phyloP scores from a whole-genome alignment of 2,329 filamentous ascomycete genomes.

The Verticillium isaacii region DNA sequence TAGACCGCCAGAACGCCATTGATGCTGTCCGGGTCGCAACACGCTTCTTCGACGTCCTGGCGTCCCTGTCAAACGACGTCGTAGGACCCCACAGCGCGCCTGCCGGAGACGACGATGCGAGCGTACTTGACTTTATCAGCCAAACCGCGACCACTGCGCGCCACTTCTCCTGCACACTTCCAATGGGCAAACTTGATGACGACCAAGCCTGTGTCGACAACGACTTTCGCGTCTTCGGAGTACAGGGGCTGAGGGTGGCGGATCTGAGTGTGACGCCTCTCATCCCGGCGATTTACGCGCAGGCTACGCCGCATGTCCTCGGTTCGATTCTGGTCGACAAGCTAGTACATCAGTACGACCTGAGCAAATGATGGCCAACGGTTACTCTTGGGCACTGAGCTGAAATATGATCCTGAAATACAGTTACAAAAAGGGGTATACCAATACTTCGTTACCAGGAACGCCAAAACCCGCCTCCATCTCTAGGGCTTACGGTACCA shows the following conservation, averaged over 20 bases:
- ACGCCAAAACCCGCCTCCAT: neutral
- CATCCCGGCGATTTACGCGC: neutral
- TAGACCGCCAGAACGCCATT: conserved; percentile 14
- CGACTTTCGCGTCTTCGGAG: conserved; percentile 9
- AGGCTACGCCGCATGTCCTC: neutral
- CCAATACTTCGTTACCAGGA: neutral
- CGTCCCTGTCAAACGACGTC: neutral
- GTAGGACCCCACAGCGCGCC: neutral
- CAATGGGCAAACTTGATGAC: conserved; percentile 48
- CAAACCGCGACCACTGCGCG: neutral
- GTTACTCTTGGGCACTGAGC: too few relatives aligned
- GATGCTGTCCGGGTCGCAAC: neutral
- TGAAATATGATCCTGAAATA: neutral
- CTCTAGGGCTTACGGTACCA: too few relatives aligned
- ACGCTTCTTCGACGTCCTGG: neutral
- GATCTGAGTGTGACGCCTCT: conserved; percentile 15
- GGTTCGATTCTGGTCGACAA: neutral
- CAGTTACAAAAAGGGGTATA: neutral
- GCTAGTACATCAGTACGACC: neutral
- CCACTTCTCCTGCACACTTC: neutral
- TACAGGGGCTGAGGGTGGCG: conserved; percentile 14
- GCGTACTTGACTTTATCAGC: neutral
- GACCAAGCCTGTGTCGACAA: conserved; percentile 49
- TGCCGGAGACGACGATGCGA: neutral
- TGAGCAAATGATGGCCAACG: neutral